Base-by-base conservation (phyloP, 495 filamentous ascomycete species). In the Copromyces sp. region DNA sequence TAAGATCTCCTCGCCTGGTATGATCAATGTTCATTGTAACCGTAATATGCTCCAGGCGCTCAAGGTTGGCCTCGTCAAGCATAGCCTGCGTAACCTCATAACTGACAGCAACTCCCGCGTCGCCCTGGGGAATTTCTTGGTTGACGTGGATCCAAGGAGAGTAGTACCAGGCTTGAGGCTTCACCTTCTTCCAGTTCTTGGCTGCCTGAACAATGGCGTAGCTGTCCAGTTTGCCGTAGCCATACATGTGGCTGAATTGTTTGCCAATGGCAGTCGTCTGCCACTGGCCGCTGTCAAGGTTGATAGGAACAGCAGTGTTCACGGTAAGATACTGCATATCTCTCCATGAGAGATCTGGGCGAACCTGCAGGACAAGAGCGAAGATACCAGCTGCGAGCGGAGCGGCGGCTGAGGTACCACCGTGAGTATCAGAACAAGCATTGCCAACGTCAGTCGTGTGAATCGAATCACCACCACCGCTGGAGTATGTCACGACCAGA, bases 361-460 rank as follows among this genome's bases (percentile, higher is more conserved):
- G 91, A 68, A 91, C 87, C 74, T 93, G 88, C 45, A 99, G 85
- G 32, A 92, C 94, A n/a, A 99, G 87, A n/a, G 95, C 95, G 74
- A 95, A 92, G 59, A 95, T 90, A 37, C 96, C 95, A 40, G 93
- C 95, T 39, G 91, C 96, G 24, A 99, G 86, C 32, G 95, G 95
- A 17, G 94, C 95, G 20, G 95, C 95, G 40, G 95, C 95, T 16
- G 95, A 98, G n/a, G 95, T 99, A 73, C 95, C 95, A 38, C 95
- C 95, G 79, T 99, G 95, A 17, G 83, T 81, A 68, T 81, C 81
- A 75, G 90, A 93, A 83, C 95, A 99, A 73, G 86, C 81, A 80
- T 97, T 90, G 32, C 95, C 96, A 65, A 99, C 94, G 76, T 99
- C 96, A 9, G 95, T 99, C 17, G 95, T 99, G 81, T 97, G 93